Base-by-base conservation (phyloP, 2,329 filamentous ascomycete species). In the Volutella citrinella region DNA sequence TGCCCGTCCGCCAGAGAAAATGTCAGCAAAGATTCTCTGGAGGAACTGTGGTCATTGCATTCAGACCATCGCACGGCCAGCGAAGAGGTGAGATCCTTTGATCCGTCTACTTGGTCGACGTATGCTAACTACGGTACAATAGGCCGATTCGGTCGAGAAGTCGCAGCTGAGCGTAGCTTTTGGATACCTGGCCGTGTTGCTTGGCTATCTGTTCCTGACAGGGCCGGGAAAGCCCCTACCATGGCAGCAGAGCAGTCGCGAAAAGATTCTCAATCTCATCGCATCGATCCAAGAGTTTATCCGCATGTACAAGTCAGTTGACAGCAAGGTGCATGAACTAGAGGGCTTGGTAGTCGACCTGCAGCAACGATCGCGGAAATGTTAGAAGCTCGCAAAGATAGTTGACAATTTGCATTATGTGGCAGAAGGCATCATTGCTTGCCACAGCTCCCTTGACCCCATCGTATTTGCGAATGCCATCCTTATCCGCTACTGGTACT, bases 131-230 rank as follows among this genome's bases (percentile, higher is more conserved):
- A n/a, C 26, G 21, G 10, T 36, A 25, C 11, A 20, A 5, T 44
- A 87, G 76, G 81, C 80, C 38, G 79, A 84, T 49, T 84, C 82
- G 2, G 74, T 82, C 36, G 78, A 87, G 52, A 87, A 90, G 55
- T 82, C 82, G 17, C 81, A 85, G 40, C 74, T 84, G 31, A 88
- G 90, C 48, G 88, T 97, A 18, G 82, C 85, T 3, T 80, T 91
- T 57, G 90, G 88, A 12, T 96, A 95, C 57, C 70, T 96, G 16
- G 82, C 88, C 1, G 82, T 96, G 11, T 69, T 95, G 6, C 71
- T 97, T 4, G 87, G 88, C 13, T 93, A 89, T 46, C 66, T 96
- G 16, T 89, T 81, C 48, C 68, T 93, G 18, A 61, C 68, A 30
- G 50, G 59, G 10, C 61, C 66, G 5, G 64, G 70, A 7, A 63